Base-by-base conservation (phyloP, 148 eudicot species). In the Persicaria tinctoria region DNA sequence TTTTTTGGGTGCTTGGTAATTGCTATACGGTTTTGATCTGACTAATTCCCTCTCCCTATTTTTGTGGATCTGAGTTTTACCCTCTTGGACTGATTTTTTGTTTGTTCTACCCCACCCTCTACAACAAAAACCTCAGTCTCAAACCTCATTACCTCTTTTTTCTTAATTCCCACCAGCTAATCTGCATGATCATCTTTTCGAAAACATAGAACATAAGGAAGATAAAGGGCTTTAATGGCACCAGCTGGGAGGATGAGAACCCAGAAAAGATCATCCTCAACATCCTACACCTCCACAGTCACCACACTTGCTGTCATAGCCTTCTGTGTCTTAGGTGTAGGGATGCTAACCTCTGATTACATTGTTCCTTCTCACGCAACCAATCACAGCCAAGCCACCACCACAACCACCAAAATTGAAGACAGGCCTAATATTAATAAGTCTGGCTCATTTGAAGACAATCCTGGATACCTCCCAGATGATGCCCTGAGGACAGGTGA, bases 401-500 rank as follows among this genome's bases (percentile, higher is more conserved):
- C 79, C 50, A 38, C 75, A 68, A 10, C 70, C 10, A 46, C 44
- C 12, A 81, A 56, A 69, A 23, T 18, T 18, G 73, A 71, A 17
- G 55, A 71, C 13, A 68, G 63, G 12, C 62, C 47, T 7, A 72
- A 56, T 4, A 70, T 76, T 6, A 59, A 41, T 6, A 59, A 10
- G 4, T 4, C 82, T 9, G 69, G 78, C 10, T 74, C 78, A 46
- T 89, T 81, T 73, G 87, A 84, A 70, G 97, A 87, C 77, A 85
- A 81, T 68, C 91, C 89, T 0, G 93, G 91, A 14, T 81, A 82
- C 68, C 87, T 90, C 5, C 91, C 89, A 1, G 90, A 82, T 0
- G 90, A 88, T 69, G 90, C 88, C 60, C 23, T 85, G 16, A 83
- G 76, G 77, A 50, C 59, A 0, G 88, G 80, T 17, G 83, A 78